Conservation (phyloP, 2,329 filamentous ascomycete genomes). For the Aschersonia sp. region DNA sequence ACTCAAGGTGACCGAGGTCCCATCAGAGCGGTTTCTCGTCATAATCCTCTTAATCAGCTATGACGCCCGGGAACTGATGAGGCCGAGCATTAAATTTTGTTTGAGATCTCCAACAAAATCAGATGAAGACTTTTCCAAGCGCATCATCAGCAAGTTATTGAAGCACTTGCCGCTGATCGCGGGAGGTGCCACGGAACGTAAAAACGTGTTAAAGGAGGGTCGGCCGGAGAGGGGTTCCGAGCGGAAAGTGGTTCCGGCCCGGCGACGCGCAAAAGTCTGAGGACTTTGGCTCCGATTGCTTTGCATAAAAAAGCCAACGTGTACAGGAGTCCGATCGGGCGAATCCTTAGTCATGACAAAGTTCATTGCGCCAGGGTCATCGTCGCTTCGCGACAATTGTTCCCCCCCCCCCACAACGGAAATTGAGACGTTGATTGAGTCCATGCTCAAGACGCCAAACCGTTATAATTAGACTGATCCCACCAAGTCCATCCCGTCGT, state of each 20-base stretch:
- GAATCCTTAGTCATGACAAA: neutral
- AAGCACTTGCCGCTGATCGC: no score
- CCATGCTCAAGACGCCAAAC: neutral
- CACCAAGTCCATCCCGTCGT: no score
- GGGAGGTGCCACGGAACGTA: no score
- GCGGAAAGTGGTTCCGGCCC: neutral
- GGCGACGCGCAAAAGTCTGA: neutral
- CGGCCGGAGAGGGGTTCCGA: neutral
- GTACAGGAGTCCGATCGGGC: neutral
- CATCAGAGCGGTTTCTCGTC: neutral
- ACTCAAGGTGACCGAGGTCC: neutral
- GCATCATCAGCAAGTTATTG: neutral
- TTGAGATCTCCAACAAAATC: neutral
- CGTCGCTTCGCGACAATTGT: neutral
- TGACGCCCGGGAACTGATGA: neutral
- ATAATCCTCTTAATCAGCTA: neutral
- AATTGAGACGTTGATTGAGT: neutral
- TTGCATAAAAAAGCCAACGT: neutral
- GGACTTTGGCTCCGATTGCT: neutral
- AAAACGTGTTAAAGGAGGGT: neutral
- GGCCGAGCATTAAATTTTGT: no score
- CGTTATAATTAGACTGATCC: neutral
- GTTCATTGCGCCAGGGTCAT: neutral
- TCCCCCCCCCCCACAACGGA: neutral
- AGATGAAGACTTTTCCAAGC: neutral